Conservation (phyloP, 129 eudicot genomes). For the Cynara cardunculus region DNA sequence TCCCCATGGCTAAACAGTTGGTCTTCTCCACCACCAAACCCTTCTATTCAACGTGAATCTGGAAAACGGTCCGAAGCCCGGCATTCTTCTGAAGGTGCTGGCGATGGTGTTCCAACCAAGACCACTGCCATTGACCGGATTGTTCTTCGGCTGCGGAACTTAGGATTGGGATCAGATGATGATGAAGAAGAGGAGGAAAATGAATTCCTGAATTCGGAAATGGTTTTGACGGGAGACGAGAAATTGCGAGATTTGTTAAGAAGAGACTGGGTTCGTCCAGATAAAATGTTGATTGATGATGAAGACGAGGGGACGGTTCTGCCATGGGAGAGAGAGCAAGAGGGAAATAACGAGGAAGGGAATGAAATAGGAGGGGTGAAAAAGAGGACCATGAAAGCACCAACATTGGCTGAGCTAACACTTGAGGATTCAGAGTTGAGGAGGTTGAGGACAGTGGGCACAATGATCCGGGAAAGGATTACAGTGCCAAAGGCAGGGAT, state of each 20-base stretch:
- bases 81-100: neutral
- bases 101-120: constrained; percentile 3
- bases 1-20: constrained; percentile 71
- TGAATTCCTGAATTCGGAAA: constrained; percentile 12
- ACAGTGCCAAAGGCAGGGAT: constrained; percentile 83
- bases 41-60: constrained; percentile 10
- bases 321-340: constrained; percentile 76
- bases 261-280: constrained; percentile 88
- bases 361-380: constrained; percentile 32
- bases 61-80: constrained; percentile 13
- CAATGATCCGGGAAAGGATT: constrained; percentile 68
- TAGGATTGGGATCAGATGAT: constrained; percentile 71
- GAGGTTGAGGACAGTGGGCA: constrained; percentile 81
- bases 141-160: constrained; percentile 61
- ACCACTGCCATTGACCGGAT: constrained; percentile 80
- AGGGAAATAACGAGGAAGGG: constrained; percentile 26
- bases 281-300: constrained; percentile 51
- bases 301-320: constrained; percentile 47
- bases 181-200: constrained; percentile 42
- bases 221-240: constrained; percentile 43
- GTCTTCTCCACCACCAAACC: constrained; percentile 43
- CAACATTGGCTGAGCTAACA: constrained; percentile 84
- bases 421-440: constrained; percentile 83
- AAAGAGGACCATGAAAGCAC: constrained; percentile 55
- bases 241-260: constrained; percentile 81